Evolutionary conservation across 2,329 filamentous ascomycete genomes (phyloP).

Genomic region (Sphaerostilbella broomeana): DNA sequence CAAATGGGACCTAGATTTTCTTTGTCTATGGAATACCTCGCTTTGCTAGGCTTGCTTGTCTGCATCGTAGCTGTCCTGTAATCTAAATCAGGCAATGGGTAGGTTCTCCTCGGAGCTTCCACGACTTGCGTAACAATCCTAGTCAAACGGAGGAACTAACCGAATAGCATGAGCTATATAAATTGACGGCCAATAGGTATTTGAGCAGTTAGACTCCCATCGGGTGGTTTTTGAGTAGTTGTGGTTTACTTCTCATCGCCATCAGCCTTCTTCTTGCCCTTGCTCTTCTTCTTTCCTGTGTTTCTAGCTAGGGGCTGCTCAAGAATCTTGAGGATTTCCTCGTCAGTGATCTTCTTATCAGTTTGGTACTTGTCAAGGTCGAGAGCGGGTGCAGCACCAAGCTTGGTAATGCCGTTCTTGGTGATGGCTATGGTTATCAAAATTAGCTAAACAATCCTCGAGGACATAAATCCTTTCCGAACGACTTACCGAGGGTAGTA

Average conservation of each 20-base stretch:
- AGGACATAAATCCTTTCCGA: conserved; percentile 9
- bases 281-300: conserved; percentile 91
- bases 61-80: background rate
- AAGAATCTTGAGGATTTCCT: conserved; percentile 90
- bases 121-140: too few species aligned
- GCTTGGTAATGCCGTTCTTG: conserved; percentile 89
- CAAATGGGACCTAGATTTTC: conserved; percentile 10
- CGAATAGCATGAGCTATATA: too few species aligned
- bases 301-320: conserved; percentile 81
- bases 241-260: conserved; percentile 19
- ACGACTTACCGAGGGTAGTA: conserved; percentile 79
- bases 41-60: conserved; percentile 9
- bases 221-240: too few species aligned
- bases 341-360: conserved; percentile 96
- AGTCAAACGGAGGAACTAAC: too few species aligned
- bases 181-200: too few species aligned
- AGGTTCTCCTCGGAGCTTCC: too few species aligned
- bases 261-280: conserved; percentile 59
- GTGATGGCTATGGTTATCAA: conserved; percentile 63
- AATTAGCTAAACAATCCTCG: conserved; percentile 4
- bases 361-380: conserved; percentile 81
- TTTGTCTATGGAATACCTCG: conserved; percentile 15
- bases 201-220: too few species aligned
- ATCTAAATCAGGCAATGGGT: too few species aligned
- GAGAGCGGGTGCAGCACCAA: conserved; percentile 67